Evolutionary conservation across 2,329 filamentous ascomycete genomes (phyloP), one percentile per base, ranked within the genome.

Genomic region (Curvularia verruculosa): DNA sequence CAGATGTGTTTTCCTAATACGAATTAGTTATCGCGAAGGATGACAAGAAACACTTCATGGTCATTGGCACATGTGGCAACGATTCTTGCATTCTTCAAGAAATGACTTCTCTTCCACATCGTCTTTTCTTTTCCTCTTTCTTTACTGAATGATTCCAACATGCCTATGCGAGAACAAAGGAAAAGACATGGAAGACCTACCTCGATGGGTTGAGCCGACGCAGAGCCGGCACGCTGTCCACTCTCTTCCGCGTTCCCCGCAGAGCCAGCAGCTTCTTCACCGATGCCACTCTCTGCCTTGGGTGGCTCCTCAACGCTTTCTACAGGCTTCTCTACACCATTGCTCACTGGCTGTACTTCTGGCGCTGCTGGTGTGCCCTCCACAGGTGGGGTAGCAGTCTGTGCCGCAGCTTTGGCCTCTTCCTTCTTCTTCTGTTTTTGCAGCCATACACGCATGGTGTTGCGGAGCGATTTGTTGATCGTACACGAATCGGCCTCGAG

Each of bases 391-490:
- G 72, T 70, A 46, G 69, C 60, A 12, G 63, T 67, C 56, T 73
- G 68, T 21, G 70, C 64, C 5, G 74, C 69, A 24, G 63, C 66
- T 53, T 74, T 76, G 18, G 67, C 69, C 31, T 73, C 71, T 52
- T 74, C 72, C 71, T 80, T 75, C 60, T 78, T 77, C 78, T 96
- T 96, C 83, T 96, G 96, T 76, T 96, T 96, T 69, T 93, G 90
- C 47, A 99, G 79, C 72, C 96, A 99, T 12, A 95, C 91, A 66
- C 91, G 90, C 65, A 98, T 89, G 1, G 95, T 99, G 24, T 91
- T 95, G 64, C 95, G 89, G n/a, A 98, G 82, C 26, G 89, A 87
- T 75, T 96, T 97, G 76, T 96, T 91, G 1, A 91, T 87, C 60
- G 90, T 92, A 81, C 93, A 96, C 65, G 95, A 89, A 58, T 91